phyloP scores from a whole-genome alignment of 2,329 filamentous ascomycete species.

The Ascochyta lentis region DNA sequence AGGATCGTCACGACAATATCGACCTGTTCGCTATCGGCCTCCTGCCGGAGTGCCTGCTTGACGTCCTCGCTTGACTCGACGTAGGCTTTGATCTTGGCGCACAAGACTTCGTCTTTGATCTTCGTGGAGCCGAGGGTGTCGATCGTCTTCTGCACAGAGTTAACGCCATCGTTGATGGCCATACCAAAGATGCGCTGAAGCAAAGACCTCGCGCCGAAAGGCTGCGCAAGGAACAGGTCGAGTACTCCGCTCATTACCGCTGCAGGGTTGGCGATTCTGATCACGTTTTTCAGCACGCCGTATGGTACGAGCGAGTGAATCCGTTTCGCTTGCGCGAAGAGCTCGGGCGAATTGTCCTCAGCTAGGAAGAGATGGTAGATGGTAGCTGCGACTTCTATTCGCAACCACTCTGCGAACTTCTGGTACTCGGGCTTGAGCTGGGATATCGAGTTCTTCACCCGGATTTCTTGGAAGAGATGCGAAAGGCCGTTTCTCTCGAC shows the following conservation, averaged over 20 bases:
- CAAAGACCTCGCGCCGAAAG: conserved; percentile 86
- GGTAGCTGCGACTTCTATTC: conserved; percentile 95
- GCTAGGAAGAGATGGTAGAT: conserved; percentile 97
- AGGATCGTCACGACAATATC: conserved; percentile 88
- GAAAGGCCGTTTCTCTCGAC: conserved; percentile 85
- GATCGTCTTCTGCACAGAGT: conserved; percentile 83
- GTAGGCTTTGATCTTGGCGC: conserved; percentile 81
- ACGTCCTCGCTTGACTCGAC: conserved; percentile 75
- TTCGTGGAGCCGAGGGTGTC: conserved; percentile 73
- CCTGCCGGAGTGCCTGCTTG: conserved; percentile 75
- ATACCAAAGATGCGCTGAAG: conserved; percentile 94
- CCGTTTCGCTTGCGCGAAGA: conserved; percentile 91
- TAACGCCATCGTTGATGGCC: conserved; percentile 89
- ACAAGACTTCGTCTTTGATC: conserved; percentile 80
- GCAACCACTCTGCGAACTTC: conserved; percentile 97
- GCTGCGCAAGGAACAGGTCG: conserved; percentile 94
- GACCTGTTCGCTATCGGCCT: conserved; percentile 75
- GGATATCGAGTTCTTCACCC: conserved; percentile 83
- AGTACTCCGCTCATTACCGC: conserved; percentile 96
- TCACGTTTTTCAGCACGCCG: conserved; percentile 92
- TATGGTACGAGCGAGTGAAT: conserved; percentile 97
- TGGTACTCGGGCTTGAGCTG: conserved; percentile 94
- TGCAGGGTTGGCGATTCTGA: conserved; percentile 93
- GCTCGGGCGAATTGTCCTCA: conserved; percentile 95
- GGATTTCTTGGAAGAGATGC: conserved; percentile 91